These are phyloP conservation scores for Aspergillus sp. DNA, from an alignment of 2,329 filamentous ascomycete species.

Conservation along the genomic window DNA sequence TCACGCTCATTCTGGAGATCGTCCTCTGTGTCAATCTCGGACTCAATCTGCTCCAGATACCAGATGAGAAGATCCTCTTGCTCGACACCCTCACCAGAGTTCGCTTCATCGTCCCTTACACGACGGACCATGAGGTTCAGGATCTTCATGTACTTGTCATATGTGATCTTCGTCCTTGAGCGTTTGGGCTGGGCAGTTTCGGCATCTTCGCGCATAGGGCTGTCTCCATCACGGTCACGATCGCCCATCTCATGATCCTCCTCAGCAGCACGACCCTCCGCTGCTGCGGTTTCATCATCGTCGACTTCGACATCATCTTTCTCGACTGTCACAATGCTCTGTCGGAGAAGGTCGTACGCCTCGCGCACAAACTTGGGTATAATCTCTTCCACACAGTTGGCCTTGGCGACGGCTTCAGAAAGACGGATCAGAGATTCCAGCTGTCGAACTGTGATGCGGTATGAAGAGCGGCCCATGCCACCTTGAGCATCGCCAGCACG, in stretches of 20 bases:
- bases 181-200: slow-evolving; percentile 50
- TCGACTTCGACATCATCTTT: slow-evolving; percentile 97
- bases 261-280: slow-evolving; percentile 50
- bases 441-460: slow-evolving; percentile 95
- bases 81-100: slow-evolving; percentile 77
- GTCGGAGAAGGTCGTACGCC: slow-evolving; percentile 84
- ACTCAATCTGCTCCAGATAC: slow-evolving; percentile 91
- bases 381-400: slow-evolving; percentile 92
- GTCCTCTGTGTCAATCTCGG: slow-evolving; percentile 76
- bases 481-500: slow-evolving; percentile 91
- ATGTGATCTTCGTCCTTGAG: slow-evolving; percentile 83
- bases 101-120: slow-evolving; percentile 78
- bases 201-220: slow-evolving; percentile 56
- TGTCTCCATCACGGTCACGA: slow-evolving; percentile 52
- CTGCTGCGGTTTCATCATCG: slow-evolving; percentile 64
- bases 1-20: slow-evolving; percentile 74
- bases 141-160: slow-evolving; percentile 91
- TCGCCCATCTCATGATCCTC: slow-evolving; percentile 55
- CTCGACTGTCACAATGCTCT: slow-evolving; percentile 96
- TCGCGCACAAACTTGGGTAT: slow-evolving; percentile 82
- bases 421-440: slow-evolving; percentile 94
- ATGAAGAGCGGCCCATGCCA: slow-evolving; percentile 89
- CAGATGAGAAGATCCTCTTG: slow-evolving; percentile 79
- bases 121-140: slow-evolving; percentile 81
- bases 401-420: slow-evolving; percentile 96